Conservation (phyloP, 2,329 filamentous ascomycete species). For the Trichoderma pleuroti region DNA sequence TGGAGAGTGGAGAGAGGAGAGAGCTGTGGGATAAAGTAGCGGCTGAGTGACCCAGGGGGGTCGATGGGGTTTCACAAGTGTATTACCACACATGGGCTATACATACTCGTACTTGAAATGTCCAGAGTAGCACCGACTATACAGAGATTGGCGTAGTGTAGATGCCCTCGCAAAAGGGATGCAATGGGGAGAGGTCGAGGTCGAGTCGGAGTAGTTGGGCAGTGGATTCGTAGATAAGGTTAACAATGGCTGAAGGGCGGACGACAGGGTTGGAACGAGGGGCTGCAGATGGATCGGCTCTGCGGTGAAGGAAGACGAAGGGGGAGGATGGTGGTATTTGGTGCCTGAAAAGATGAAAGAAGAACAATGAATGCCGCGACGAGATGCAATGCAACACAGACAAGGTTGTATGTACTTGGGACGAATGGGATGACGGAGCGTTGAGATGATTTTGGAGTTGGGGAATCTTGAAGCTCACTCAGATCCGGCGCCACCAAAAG, state of each 20-base stretch:
- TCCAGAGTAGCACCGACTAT: neutral
- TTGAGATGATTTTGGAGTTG: conserved; percentile 2
- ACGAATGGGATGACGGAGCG: neutral
- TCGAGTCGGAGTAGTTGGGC: neutral
- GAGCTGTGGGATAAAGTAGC: neutral
- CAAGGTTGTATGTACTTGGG: neutral
- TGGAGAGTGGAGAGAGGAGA: neutral
- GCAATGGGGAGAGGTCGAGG: neutral
- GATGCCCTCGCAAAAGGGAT: neutral
- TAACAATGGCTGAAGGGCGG: neutral
- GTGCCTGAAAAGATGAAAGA: neutral
- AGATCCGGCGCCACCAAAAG: conserved; percentile 6
- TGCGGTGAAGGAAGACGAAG: neutral
- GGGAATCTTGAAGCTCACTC: conserved; percentile 9
- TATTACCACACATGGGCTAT: neutral
- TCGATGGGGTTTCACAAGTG: neutral
- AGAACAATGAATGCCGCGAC: neutral
- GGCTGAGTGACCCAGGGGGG: neutral
- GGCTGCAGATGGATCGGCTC: neutral
- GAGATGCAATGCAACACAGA: conserved; percentile 2
- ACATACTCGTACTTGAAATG: conserved; percentile 6
- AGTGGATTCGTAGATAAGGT: neutral
- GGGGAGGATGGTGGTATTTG: neutral
- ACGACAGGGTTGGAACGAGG: neutral
- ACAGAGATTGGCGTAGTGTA: neutral